Evolutionary conservation across 129 eudicot species (phyloP).

Genomic region (Flaveria bidentis): DNA sequence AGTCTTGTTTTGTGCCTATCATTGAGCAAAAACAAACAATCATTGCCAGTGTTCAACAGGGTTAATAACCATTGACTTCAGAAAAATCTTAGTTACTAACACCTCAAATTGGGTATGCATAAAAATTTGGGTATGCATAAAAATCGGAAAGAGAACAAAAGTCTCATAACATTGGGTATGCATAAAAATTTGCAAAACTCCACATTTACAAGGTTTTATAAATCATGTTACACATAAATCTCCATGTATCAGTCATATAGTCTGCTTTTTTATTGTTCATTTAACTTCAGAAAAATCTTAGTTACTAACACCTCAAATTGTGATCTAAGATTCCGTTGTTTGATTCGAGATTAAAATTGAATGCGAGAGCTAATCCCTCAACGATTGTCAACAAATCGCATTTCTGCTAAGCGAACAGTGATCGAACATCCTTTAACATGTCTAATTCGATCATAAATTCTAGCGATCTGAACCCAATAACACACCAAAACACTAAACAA

Average conservation of each 20-base stretch:
- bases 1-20: constrained; percentile 81
- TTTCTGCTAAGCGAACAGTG: too few relatives aligned
- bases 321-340: neutral
- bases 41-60: neutral
- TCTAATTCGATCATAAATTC: neutral
- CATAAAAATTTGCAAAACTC: neutral
- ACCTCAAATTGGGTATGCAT: too few relatives aligned
- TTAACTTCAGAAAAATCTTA: neutral
- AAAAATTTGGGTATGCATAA: too few relatives aligned
- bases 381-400: too few relatives aligned
- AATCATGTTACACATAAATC: neutral
- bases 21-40: constrained; percentile 16
- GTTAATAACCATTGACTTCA: neutral
- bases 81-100: too few relatives aligned
- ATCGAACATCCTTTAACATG: too few relatives aligned
- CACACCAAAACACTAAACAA: neutral
- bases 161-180: too few relatives aligned
- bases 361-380: too few relatives aligned
- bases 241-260: neutral
- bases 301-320: neutral
- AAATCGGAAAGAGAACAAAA: neutral
- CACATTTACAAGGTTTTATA: neutral
- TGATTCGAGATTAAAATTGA: neutral
- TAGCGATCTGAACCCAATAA: neutral
- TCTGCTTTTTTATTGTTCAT: neutral